These are phyloP conservation scores for Zygnema cylindricum DNA, from an alignment of 139 green algal species.

Conservation along the genomic window DNA sequence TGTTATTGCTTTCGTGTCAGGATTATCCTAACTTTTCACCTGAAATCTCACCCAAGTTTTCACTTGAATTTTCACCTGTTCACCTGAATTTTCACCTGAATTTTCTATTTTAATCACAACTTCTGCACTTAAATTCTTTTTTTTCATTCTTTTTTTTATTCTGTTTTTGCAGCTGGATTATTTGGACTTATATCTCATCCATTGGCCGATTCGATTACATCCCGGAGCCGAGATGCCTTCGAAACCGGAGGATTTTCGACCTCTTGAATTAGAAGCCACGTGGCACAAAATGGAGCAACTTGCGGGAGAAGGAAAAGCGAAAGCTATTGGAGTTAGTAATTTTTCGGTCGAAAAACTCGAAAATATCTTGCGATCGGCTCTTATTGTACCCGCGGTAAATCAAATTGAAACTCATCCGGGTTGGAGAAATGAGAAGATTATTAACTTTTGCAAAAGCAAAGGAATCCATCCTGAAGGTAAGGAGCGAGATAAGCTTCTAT, in stretches of 20 bases:
- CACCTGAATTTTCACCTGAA: too few species aligned
- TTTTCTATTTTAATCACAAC: too few species aligned
- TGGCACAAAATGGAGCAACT: conserved; percentile 65
- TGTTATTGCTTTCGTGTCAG: too few species aligned
- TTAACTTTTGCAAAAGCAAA: conserved; percentile 69
- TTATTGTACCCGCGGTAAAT: conserved; percentile 56
- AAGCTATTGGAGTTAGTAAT: conserved; percentile 67
- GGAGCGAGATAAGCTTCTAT: not conserved
- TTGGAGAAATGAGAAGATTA: conserved; percentile 82
- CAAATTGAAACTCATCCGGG: conserved; percentile 90
- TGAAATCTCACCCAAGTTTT: too few species aligned
- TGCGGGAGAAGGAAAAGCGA: conserved; percentile 52
- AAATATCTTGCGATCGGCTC: conserved; percentile 31
- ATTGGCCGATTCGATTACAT: conserved; percentile 58
- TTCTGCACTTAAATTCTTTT: too few species aligned
- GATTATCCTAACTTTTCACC: too few species aligned
- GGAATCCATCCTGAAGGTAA: conserved; percentile 82
- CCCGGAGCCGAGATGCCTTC: not conserved
- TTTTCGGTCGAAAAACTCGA: conserved; percentile 64
- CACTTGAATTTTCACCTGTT: too few species aligned
- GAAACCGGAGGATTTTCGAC: conserved; percentile 4
- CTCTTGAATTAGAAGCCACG: conserved; percentile 49
- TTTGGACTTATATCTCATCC: conserved; percentile 66
- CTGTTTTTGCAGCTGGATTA: conserved; percentile 55
- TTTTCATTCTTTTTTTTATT: too few species aligned